Evolutionary conservation across 306 rosid genomes (phyloP).

Genomic region (Sesbania bispinosa): DNA sequence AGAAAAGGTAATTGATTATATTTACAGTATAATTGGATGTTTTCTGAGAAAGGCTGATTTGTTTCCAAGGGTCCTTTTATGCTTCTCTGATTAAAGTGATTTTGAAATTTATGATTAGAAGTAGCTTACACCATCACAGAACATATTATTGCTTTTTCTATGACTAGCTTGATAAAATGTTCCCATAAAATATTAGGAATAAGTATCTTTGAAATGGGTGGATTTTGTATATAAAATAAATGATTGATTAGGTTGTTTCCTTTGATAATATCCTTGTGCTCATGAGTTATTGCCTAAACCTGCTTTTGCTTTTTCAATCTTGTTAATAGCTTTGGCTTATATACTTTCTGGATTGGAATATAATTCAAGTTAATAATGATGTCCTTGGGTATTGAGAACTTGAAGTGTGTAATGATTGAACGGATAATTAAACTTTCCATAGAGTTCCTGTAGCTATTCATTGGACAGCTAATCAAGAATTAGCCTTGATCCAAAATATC

Average conservation of each 20-base stretch:
- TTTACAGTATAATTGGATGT: slow-evolving; percentile 2
- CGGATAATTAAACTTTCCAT: not conserved
- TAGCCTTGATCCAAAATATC: not conserved
- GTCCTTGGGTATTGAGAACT: not conserved
- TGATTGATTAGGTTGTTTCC: not conserved
- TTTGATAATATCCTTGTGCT: slow-evolving; percentile 14
- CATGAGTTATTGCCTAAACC: not conserved
- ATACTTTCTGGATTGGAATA: not conserved
- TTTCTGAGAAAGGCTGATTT: slow-evolving; percentile 11
- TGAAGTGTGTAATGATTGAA: not conserved
- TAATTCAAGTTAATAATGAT: not conserved
- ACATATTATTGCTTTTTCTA: not conserved
- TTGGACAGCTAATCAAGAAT: not conserved
- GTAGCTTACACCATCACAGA: not conserved
- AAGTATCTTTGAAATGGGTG: not conserved
- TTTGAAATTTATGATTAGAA: slow-evolving; percentile 20
- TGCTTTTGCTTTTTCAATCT: slow-evolving; percentile 11
- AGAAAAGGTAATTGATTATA: slow-evolving; percentile 48
- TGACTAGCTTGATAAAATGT: slow-evolving; percentile 11
- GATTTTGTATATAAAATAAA: not conserved
- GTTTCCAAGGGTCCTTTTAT: slow-evolving; percentile 10
- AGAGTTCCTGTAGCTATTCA: not conserved
- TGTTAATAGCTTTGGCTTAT: not conserved
- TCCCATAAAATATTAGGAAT: slow-evolving; percentile 3
- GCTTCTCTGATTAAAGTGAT: slow-evolving; percentile 22